These are phyloP conservation scores for Cudoniella acicularis DNA, from an alignment of 495 filamentous ascomycete genomes.

Conservation along the genomic window DNA sequence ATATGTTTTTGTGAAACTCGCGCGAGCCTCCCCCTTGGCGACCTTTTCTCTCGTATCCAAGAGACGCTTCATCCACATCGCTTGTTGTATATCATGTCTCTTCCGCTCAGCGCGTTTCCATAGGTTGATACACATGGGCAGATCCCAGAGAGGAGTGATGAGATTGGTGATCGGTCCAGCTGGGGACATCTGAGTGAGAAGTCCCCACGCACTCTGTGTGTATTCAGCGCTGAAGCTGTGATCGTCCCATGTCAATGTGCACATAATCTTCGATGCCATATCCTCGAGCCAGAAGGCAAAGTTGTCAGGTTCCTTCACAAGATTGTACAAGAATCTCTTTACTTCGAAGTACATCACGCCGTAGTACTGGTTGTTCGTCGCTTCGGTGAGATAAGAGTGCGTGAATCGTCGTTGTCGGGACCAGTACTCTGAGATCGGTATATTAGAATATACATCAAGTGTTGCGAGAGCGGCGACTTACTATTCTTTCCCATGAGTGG, in stretches of 20 bases:
- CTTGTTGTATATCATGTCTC: conserved; percentile 24
- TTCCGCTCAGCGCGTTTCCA: conserved; percentile 32
- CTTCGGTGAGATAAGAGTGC: conserved; percentile 31
- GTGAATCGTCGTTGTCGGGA: conserved; percentile 34
- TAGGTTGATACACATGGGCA: conserved; percentile 15
- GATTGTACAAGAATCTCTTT: conserved; percentile 32
- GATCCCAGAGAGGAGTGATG: conserved; percentile 32
- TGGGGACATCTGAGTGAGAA: conserved; percentile 36
- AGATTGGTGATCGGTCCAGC: conserved; percentile 37
- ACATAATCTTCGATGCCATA: conserved; percentile 33
- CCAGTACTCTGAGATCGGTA: conserved; percentile 24
- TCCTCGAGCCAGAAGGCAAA: conserved; percentile 34
- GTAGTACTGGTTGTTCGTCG: conserved; percentile 30
- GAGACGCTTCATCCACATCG: conserved; percentile 24
- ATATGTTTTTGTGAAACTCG: conserved; percentile 20
- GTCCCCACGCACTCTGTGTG: conserved; percentile 32
- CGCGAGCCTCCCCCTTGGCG: conserved; percentile 18
- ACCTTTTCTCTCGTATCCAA: conserved; percentile 23
- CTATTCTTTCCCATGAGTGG: conserved; percentile 30
- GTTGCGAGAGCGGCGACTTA: conserved; percentile 30
- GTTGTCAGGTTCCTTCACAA: conserved; percentile 30
- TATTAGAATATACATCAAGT: conserved; percentile 29
- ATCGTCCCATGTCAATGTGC: conserved; percentile 32
- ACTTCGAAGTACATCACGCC: conserved; percentile 33
- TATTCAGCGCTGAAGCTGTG: conserved; percentile 27